Evolutionary conservation across 441 rosid species (phyloP).

Genomic region (Brassica hybrid): DNA sequence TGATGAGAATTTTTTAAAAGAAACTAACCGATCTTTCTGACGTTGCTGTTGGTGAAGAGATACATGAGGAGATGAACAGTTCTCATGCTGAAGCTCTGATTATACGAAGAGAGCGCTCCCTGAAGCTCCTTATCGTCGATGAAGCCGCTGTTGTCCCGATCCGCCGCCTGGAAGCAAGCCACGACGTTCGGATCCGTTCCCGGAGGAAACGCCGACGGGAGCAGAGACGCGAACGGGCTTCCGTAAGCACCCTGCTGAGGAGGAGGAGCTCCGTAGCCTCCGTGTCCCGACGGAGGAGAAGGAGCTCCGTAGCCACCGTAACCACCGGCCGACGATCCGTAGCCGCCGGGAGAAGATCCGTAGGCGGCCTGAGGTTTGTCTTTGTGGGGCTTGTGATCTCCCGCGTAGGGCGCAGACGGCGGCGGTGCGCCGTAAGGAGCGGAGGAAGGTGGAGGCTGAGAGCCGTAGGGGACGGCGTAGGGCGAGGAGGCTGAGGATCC

Average conservation of each 20-base stretch:
- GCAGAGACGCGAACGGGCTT: constrained; percentile 70
- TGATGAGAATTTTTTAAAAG: background rate
- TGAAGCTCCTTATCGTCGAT: constrained; percentile 91
- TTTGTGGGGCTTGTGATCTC: constrained; percentile 54
- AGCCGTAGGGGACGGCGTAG: constrained; percentile 44
- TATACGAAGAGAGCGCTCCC: constrained; percentile 74
- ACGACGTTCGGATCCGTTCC: constrained; percentile 82
- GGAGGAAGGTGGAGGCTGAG: constrained; percentile 36
- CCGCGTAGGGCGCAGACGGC: constrained; percentile 54
- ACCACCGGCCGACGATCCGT: constrained; percentile 28
- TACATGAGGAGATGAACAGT: constrained; percentile 90
- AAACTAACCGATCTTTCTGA: constrained; percentile 73
- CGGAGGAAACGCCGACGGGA: constrained; percentile 86
- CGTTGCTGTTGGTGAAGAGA: constrained; percentile 77
- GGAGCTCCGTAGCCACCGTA: constrained; percentile 45
- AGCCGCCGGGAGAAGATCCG: constrained; percentile 38
- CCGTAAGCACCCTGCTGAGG: constrained; percentile 43
- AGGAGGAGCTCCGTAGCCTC: constrained; percentile 49
- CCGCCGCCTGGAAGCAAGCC: constrained; percentile 79
- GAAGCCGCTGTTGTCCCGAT: constrained; percentile 80
- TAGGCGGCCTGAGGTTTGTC: constrained; percentile 49
- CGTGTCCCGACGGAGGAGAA: constrained; percentile 26
- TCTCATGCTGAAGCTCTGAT: constrained; percentile 85
- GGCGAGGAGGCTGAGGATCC: constrained; percentile 38
- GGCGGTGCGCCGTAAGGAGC: constrained; percentile 55